Evolutionary conservation across 1,139 yeast genomes (phyloP).

Genomic region (Pichia sp.): DNA sequence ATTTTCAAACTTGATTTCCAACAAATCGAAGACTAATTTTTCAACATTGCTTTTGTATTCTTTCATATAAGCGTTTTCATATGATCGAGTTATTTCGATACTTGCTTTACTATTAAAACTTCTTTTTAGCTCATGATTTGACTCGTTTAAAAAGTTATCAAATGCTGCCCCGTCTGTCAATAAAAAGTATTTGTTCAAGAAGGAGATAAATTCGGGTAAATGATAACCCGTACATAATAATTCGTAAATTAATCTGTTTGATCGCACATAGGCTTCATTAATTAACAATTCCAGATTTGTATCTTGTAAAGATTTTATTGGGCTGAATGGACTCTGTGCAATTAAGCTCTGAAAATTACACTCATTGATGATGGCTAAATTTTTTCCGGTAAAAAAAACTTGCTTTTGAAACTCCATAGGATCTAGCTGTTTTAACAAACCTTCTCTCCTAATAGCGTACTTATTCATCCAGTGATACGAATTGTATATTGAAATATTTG

Average conservation of each 20-base stretch:
- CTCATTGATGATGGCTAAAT: slow-evolving; percentile 65
- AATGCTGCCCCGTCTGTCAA: slow-evolving; percentile 52
- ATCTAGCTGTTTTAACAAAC: slow-evolving; percentile 64
- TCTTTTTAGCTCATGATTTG: slow-evolving; percentile 40
- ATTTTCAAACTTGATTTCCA: slow-evolving; percentile 20
- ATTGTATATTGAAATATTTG: slow-evolving; percentile 3
- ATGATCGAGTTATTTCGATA: slow-evolving; percentile 34
- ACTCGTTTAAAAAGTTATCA: slow-evolving; percentile 39
- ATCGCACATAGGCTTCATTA: slow-evolving; percentile 60
- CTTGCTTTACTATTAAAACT: slow-evolving; percentile 37
- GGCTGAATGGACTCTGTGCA: not conserved
- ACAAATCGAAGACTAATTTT: slow-evolving; percentile 21
- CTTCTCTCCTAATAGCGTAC: slow-evolving; percentile 71
- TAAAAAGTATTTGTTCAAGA: slow-evolving; percentile 53
- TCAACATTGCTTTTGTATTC: slow-evolving; percentile 15
- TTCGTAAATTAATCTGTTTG: slow-evolving; percentile 58
- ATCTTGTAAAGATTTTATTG: slow-evolving; percentile 46
- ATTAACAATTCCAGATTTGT: slow-evolving; percentile 56
- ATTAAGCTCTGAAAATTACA: slow-evolving; percentile 37
- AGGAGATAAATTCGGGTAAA: slow-evolving; percentile 44
- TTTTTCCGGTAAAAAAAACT: slow-evolving; percentile 79
- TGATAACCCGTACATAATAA: slow-evolving; percentile 60
- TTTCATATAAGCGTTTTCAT: slow-evolving; percentile 17
- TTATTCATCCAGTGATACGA: slow-evolving; percentile 67
- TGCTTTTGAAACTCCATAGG: slow-evolving; percentile 55